Conservation (phyloP, 257 asterid genomes). For the Verbascum thapsus region DNA sequence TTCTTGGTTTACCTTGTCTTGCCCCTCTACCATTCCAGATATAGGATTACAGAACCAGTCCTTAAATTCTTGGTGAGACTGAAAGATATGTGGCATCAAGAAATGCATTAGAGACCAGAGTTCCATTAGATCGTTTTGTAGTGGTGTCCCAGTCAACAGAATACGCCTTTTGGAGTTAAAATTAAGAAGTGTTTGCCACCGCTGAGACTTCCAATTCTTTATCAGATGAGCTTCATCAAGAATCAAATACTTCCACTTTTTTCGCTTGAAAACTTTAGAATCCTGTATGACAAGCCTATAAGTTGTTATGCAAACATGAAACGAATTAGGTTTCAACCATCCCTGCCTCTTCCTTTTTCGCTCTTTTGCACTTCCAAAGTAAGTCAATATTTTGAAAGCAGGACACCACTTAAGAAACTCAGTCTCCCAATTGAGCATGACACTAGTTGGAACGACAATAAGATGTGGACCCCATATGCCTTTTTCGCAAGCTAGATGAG, state of each 20-base stretch:
- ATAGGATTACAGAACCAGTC: conserved; percentile 99
- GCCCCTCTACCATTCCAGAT: conserved; percentile 98
- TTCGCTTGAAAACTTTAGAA: conserved; percentile 92
- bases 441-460: conserved; percentile 99
- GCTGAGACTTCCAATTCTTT: conserved; percentile 98
- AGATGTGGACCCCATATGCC: conserved; percentile 99
- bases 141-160: conserved; percentile 95
- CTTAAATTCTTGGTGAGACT: conserved; percentile 98
- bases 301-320: conserved; percentile 95
- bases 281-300: conserved; percentile 98
- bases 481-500: conserved; percentile 93
- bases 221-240: conserved; percentile 98
- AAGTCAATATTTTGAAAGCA: conserved; percentile 96
- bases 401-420: conserved; percentile 99
- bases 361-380: conserved; percentile 99
- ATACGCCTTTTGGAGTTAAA: conserved; percentile 98
- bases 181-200: conserved; percentile 99
- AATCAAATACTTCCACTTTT: conserved; percentile 98
- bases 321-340: conserved; percentile 93
- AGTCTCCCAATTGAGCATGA: conserved; percentile 99
- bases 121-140: conserved; percentile 99
- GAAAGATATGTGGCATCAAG: conserved; percentile 98
- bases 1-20: conserved; percentile 93
- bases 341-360: conserved; percentile 95
- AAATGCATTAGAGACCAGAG: conserved; percentile 99